phyloP scores from a whole-genome alignment of 2,329 filamentous ascomycete genomes.

The Diaporthe sp. region DNA sequence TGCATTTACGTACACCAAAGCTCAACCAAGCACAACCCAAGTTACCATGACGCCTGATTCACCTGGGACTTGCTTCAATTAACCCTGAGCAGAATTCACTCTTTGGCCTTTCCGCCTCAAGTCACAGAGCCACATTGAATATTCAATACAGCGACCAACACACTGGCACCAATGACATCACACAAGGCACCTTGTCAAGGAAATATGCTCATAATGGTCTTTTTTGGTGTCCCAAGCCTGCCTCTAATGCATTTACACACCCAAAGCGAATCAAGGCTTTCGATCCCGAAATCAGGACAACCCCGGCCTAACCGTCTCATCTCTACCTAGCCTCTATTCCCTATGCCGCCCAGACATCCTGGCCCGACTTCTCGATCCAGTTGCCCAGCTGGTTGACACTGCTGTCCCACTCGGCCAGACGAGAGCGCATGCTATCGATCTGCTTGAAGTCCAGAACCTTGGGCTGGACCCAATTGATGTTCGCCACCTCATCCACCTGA shows the following conservation, averaged over 20 bases:
- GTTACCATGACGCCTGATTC: not conserved
- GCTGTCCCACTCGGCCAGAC: constrained; percentile 93
- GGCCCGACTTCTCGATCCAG: constrained; percentile 94
- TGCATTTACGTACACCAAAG: not conserved
- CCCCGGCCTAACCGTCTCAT: not conserved
- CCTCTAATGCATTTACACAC: constrained; percentile 37
- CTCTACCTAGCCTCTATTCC: not conserved
- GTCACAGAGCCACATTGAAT: no score
- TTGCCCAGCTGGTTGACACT: constrained; percentile 96
- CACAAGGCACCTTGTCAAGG: not conserved
- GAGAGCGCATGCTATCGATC: constrained; percentile 90
- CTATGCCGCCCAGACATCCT: constrained; percentile 95
- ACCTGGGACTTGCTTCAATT: not conserved
- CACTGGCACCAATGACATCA: no score
- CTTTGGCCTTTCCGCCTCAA: not conserved
- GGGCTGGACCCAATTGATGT: constrained; percentile 98
- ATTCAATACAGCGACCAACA: no score
- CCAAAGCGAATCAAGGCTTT: not conserved
- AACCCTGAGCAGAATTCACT: not conserved
- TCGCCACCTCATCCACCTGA: constrained; percentile 92
- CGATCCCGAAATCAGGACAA: not conserved
- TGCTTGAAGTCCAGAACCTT: constrained; percentile 97
- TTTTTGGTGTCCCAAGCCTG: constrained; percentile 18
- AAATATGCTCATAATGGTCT: constrained; percentile 27
- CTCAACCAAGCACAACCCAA: not conserved